Evolutionary conservation across 2,329 filamentous ascomycete species (phyloP).

Genomic region (Stagonosporopsis cucurbitacearum): DNA sequence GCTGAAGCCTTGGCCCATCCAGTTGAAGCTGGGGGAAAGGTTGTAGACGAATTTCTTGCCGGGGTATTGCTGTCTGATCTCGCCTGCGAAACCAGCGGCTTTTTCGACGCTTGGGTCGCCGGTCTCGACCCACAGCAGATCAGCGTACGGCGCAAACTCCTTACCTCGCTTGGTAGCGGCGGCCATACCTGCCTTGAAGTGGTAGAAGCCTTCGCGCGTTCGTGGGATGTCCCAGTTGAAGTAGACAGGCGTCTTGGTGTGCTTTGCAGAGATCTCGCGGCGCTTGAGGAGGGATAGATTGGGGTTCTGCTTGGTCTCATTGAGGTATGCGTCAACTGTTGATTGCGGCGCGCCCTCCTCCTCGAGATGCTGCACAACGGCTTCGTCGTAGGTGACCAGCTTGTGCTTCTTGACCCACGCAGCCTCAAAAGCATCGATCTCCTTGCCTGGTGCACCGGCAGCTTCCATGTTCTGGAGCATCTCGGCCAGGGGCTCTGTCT

Average conservation of each 20-base stretch:
- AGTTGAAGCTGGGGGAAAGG: constrained; percentile 96
- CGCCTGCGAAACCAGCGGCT: constrained; percentile 74
- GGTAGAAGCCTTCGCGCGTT: constrained; percentile 92
- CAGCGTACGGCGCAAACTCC: constrained; percentile 88
- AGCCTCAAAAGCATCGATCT: constrained; percentile 87
- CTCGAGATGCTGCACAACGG: constrained; percentile 76
- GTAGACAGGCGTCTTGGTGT: constrained; percentile 71
- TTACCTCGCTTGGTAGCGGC: constrained; percentile 93
- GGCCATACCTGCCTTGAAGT: constrained; percentile 81
- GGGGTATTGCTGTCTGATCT: constrained; percentile 73
- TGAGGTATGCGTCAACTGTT: constrained; percentile 72
- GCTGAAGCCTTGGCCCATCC: constrained; percentile 93
- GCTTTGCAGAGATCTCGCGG: constrained; percentile 71
- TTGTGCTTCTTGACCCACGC: constrained; percentile 86
- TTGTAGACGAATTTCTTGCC: constrained; percentile 96
- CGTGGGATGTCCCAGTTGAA: constrained; percentile 93
- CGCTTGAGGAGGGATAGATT: constrained; percentile 81
- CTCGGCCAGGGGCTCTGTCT: constrained; percentile 83
- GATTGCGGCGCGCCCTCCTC: constrained; percentile 67
- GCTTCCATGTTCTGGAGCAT: constrained; percentile 89
- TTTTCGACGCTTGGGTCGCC: constrained; percentile 84
- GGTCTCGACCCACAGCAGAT: constrained; percentile 97
- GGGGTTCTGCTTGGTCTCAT: constrained; percentile 66
- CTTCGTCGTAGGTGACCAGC: constrained; percentile 91
- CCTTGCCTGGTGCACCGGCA: constrained; percentile 73